Base-by-base conservation (phyloP, 805 yeast genomes). In the Saccharomyces paradoxus region DNA sequence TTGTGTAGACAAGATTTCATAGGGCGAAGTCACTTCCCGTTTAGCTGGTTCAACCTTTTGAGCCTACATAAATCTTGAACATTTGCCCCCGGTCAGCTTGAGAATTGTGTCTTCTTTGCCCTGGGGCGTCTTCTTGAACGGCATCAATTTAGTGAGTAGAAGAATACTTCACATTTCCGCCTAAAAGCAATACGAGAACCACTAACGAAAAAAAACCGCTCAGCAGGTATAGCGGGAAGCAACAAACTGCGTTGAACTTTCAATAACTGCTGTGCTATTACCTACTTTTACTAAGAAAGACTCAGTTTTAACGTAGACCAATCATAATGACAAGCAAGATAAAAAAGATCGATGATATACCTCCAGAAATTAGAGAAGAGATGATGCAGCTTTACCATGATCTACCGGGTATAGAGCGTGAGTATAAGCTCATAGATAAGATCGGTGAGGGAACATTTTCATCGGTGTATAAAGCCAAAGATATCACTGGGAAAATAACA, bases 361-460 rank as follows among this genome's bases (percentile, higher is more conserved):
- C 84, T 2, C 65, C 74, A 1, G 84, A 79, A 51, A 78, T 81
- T 3, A 68, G 78, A 32, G 82, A 78, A 56, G 89, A 84, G 58
- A 81, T 84, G 78, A 71, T 74, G 46, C 74, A 74, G 51, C 72
- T 84, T 10, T 79, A 79, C 51, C 73, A 71, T 37, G 75, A 81
- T 29, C 84, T 88, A 60, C 81, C 81, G 2, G 75, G 75, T 0
- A 69, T 88, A 41, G 69, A 66, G 22, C 57, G 50, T 53, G 64
- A 53, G 12, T 74, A 74, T 56, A 63, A 62, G 37, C 57, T 74
- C 24, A 50, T 70, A 46, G 76, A 72, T 46, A 69, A 71, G 55
- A 72, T 86, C 17, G 92, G 94, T 0, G 91, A 86, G 65, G 98
- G 98, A 8, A 97, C 97, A 0, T 91, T 92, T 67, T 88, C 96